Evolutionary conservation across 2,329 filamentous ascomycete species (phyloP).

Genomic region (Epichloe hybrida): DNA sequence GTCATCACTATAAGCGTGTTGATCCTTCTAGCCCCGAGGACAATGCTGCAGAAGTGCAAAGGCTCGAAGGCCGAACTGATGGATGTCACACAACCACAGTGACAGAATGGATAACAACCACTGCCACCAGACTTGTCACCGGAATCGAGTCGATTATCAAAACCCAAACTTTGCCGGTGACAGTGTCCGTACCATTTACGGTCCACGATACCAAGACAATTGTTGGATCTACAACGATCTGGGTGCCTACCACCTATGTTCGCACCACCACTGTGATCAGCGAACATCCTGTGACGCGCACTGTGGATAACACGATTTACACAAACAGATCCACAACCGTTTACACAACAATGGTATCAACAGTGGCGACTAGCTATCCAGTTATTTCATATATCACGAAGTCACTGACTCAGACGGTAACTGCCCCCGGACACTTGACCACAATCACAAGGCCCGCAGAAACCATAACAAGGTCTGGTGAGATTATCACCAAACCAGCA

Average conservation of each 20-base stretch:
- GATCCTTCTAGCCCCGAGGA: neutral
- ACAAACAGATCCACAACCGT: slow-evolving; percentile 7
- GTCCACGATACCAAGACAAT: slow-evolving; percentile 4
- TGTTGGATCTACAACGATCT: slow-evolving; percentile 7
- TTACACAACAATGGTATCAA: slow-evolving; percentile 6
- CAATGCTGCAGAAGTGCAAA: neutral
- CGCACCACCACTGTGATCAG: slow-evolving; percentile 5
- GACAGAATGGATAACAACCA: slow-evolving; percentile 12
- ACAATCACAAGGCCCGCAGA: slow-evolving; percentile 5
- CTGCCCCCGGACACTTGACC: slow-evolving; percentile 3
- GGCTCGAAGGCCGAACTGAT: neutral
- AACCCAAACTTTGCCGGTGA: slow-evolving; percentile 7
- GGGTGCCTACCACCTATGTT: slow-evolving; percentile 8
- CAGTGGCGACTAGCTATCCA: slow-evolving; percentile 7
- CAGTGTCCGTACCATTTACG: slow-evolving; percentile 5
- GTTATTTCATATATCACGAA: slow-evolving; percentile 7
- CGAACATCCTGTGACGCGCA: slow-evolving; percentile 8
- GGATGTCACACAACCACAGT: slow-evolving; percentile 9
- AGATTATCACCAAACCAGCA: slow-evolving; percentile 7
- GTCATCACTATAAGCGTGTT: neutral
- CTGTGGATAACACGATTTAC: slow-evolving; percentile 7
- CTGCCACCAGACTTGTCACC: slow-evolving; percentile 8
- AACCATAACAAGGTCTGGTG: slow-evolving; percentile 1
- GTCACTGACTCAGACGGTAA: slow-evolving; percentile 4
- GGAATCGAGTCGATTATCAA: slow-evolving; percentile 4